Base-by-base conservation (phyloP, 352 stramenopile species). In the Blastocystis sp. region DNA sequence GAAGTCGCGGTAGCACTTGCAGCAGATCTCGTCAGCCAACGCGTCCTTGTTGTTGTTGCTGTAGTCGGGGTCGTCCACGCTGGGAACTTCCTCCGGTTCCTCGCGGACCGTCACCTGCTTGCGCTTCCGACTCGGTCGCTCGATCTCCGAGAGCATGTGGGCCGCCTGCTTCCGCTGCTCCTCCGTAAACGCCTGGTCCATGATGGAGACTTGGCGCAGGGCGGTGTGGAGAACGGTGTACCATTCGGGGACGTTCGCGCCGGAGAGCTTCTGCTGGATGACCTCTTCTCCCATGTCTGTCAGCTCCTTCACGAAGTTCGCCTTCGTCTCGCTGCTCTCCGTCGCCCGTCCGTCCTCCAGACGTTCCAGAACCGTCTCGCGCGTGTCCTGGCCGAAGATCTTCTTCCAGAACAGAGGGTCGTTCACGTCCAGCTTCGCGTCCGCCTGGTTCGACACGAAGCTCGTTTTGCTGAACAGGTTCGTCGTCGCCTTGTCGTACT, bases 361-460 rank as follows among this genome's bases (percentile, higher is more conserved):
- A 7, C 85, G 72, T 27, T 81, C 76, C 27, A 87, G 36, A 56
- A 87, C 46, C 38, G 85, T 87, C 32, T 84, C 75, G 46, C 85
- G 73, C 24, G 73, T 48, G 63, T 88, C 86, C 69, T 85, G 77
- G 4, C 93, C 93, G 6, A 96, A 92, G 0, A 97, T 95, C 88
- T 99, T 99, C 81, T 97, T 97, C 97, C 97, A 99, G 81, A 99
- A 99, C 72, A 97, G 90, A 0, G 97, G 97, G 88, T 99, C 97
- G 78, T 98, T 93, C 21, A 98, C 92, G 87, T 98, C 93, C n/a
- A 98, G 91, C 84, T 97, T 93, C 90, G 93, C 1, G 90, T 95
- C 18, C 89, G 53, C 72, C 1, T 86, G 72, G 16, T 61, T 64
- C 8, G 86, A 85, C 1, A 88, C 79, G 63, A 88, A 88, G 42